A percentile compares a stretch with the other conserved stretches of the same genome.
Evolutionary conservation across 345 rosid species (phyloP).

Genomic region (Aquilaria yunnanensis): DNA sequence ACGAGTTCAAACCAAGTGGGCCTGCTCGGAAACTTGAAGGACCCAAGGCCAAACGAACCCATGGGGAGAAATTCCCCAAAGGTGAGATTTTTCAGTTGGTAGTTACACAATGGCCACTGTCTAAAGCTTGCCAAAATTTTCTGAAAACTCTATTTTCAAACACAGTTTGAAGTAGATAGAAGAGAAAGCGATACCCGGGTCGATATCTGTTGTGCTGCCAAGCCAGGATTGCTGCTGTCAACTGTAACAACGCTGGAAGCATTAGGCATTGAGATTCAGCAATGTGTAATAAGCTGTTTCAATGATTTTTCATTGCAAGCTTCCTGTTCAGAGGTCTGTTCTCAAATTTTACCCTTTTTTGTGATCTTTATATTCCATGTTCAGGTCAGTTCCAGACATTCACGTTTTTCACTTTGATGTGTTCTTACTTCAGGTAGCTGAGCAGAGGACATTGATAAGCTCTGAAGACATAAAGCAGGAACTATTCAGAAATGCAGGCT

Average conservation of each 20-base stretch:
- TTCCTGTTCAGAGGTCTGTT: conserved; percentile 75
- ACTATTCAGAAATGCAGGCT: conserved; percentile 78
- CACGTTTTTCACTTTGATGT: background rate
- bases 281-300: conserved; percentile 86
- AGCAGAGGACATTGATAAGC: conserved; percentile 41
- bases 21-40: conserved; percentile 33
- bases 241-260: conserved; percentile 81
- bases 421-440: conserved; percentile 23
- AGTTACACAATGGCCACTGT: background rate
- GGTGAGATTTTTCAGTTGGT: conserved; percentile 29
- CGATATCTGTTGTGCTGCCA: conserved; percentile 70
- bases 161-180: conserved; percentile 71
- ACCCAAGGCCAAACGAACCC: conserved; percentile 44
- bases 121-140: background rate
- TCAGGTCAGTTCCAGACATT: too few species aligned
- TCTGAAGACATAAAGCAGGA: conserved; percentile 90
- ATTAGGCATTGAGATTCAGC: conserved; percentile 83
- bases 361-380: too few species aligned
- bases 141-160: conserved; percentile 3
- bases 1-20: conserved; percentile 26
- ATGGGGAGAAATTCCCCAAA: conserved; percentile 80
- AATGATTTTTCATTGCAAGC: conserved; percentile 90
- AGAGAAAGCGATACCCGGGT: conserved; percentile 52
- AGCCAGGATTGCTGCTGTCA: conserved; percentile 76
- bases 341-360: background rate